A percentile compares a stretch with the other conserved stretches of the same genome.
phyloP scores from a whole-genome alignment of 495 filamentous ascomycete species.

The Hypoxylon fuscum region DNA sequence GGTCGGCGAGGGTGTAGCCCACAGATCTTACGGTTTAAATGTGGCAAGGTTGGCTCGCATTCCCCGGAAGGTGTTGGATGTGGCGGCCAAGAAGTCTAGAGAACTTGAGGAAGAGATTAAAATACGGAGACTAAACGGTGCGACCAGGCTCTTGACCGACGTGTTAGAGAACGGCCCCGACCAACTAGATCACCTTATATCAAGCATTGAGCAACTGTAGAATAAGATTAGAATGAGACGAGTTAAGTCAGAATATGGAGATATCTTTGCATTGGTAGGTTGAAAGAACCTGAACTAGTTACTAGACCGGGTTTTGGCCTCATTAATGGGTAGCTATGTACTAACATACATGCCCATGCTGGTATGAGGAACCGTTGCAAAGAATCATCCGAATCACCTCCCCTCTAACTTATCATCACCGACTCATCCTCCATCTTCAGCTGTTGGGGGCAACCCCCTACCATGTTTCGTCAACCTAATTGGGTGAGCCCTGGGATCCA shows the following conservation, averaged over 20 bases:
- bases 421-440: too few relatives aligned
- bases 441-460: too few relatives aligned
- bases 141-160: constrained; percentile 56
- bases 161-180: constrained; percentile 48
- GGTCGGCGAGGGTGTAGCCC: constrained; percentile 86
- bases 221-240: not conserved
- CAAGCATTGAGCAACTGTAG: constrained; percentile 60
- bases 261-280: not conserved
- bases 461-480: too few relatives aligned
- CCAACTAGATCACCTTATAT: constrained; percentile 57
- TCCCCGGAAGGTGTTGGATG: constrained; percentile 75
- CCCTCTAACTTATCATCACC: too few relatives aligned
- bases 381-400: too few relatives aligned
- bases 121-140: constrained; percentile 60
- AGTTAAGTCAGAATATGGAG: not conserved
- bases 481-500: too few relatives aligned
- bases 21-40: constrained; percentile 93
- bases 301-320: constrained; percentile 5
- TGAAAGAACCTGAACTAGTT: not conserved
- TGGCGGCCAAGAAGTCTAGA: constrained; percentile 79
- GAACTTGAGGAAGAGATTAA: constrained; percentile 81
- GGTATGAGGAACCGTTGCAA: constrained; percentile 4
- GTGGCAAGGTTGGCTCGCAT: constrained; percentile 89
- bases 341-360: constrained; percentile 23
- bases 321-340: constrained; percentile 18